Conservation (phyloP, 106 monocot species). For the Apostasia ramifera region DNA sequence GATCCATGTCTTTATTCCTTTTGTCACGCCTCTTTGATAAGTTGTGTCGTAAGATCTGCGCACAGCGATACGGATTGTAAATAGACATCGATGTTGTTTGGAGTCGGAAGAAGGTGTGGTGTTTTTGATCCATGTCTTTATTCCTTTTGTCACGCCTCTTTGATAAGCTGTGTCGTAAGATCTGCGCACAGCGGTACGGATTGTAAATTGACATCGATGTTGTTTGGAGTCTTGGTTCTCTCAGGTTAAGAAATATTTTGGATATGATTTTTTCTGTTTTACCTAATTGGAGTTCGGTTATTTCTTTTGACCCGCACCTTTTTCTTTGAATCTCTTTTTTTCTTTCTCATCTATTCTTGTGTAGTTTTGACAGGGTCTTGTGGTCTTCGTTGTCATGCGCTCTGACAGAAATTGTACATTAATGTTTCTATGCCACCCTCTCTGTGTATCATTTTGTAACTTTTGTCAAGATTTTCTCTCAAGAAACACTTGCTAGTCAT, state of each 20-base stretch:
- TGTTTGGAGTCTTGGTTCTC: neutral
- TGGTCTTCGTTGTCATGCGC: neutral
- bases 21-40: neutral
- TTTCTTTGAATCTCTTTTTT: neutral
- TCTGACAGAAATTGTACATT: neutral
- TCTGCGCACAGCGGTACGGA: neutral
- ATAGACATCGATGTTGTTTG: neutral
- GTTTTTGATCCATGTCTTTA: neutral
- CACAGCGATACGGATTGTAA: neutral
- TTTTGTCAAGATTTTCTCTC: no score
- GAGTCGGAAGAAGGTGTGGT: neutral
- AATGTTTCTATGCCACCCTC: neutral
- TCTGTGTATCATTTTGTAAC: neutral
- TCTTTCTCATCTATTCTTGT: neutral
- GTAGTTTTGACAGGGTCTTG: neutral
- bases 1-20: neutral
- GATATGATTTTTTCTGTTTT: neutral
- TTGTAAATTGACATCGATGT: neutral
- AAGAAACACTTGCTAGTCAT: no score
- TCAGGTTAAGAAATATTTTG: neutral
- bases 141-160: neutral
- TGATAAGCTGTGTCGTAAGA: neutral
- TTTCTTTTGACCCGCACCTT: neutral
- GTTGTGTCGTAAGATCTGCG: neutral
- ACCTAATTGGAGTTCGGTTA: neutral